Evolutionary conservation across 768 basidiomycete species (phyloP), one percentile per base, ranked within the genome.

Genomic region (Coprinopsis sp.): DNA sequence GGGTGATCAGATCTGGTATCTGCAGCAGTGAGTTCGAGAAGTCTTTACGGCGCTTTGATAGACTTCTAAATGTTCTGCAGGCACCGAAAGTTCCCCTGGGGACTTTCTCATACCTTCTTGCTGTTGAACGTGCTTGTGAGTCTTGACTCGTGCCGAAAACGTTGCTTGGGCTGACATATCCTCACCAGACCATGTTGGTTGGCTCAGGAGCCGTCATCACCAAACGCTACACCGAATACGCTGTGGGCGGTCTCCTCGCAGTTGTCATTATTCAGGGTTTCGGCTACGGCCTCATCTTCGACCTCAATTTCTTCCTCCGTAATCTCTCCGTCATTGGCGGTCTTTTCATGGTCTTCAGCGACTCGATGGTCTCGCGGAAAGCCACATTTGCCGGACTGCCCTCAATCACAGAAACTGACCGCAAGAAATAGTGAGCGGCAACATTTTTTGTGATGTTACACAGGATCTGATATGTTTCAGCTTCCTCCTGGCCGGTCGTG

Each of bases 291-390:
- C 88, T 99, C 64, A 95, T 99, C 60, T 99, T 99, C 67, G 96
- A 98, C 76, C 78, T 98, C 65, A 98, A 90, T 71, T 99, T 99
- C 79, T 99, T 99, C 91, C 86, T 98, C 36, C 93, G 96, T 65
- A 99, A 98, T 69, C 77, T 99, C 47, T 89, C 86, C 52, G 96
- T 99, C 62, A 92, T 98, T 51, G 96, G 96, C 46, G 96, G 96
- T 44, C 82, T 99, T 37, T 84, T 99, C 69, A 99, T 99, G 96
- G 94, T 98, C 21, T 93, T 99, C 68, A 92, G 87, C 53, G 96
- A 99, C 64, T 89, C 91, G 1, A 87, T 98, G 78, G 77, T 89
- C 47, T 87, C 82, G 18, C 79, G 84, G 65, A 93, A 86, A 70
- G 82, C 84, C 55, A 70, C 84, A 34, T 98, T 98, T 56, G 95